Evolutionary conservation across 495 filamentous ascomycete genomes (phyloP).

Genomic region (Clohesyomyces aquaticus): DNA sequence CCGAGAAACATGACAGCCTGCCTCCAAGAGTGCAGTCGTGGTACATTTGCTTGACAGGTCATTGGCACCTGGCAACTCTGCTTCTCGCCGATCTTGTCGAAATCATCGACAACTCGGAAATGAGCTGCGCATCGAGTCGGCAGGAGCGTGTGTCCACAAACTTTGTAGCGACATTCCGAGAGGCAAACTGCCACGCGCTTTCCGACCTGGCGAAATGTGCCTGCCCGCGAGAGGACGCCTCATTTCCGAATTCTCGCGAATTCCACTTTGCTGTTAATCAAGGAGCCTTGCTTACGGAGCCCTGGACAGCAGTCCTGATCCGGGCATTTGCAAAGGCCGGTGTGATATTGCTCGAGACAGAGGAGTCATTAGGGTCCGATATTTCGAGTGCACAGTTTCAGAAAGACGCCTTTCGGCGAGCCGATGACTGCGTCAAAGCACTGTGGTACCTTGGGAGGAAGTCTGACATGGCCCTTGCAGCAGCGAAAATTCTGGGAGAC

Average conservation of each 20-base stretch:
- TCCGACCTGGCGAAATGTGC: constrained; percentile 49
- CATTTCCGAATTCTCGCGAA: constrained; percentile 29
- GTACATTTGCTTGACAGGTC: constrained; percentile 53
- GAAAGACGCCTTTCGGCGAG: constrained; percentile 38
- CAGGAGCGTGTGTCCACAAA: constrained; percentile 39
- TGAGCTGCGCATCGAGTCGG: constrained; percentile 42
- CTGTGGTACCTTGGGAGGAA: constrained; percentile 52
- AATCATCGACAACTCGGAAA: constrained; percentile 45
- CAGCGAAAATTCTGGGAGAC: constrained; percentile 30
- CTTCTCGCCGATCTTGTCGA: constrained; percentile 54
- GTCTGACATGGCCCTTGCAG: constrained; percentile 51
- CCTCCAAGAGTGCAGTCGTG: constrained; percentile 54
- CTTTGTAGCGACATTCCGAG: constrained; percentile 45
- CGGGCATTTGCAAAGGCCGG: constrained; percentile 52
- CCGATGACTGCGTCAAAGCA: constrained; percentile 47
- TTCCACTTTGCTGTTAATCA: constrained; percentile 49
- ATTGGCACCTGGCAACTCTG: constrained; percentile 55
- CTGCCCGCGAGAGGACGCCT: constrained; percentile 29
- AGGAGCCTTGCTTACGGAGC: constrained; percentile 52
- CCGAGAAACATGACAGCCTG: constrained; percentile 49
- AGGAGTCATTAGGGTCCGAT: constrained; percentile 1
- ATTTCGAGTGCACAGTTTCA: constrained; percentile 21
- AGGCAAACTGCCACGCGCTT: constrained; percentile 45
- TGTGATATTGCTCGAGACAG: constrained; percentile 41
- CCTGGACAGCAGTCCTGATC: constrained; percentile 54